Evolutionary conservation across 495 filamentous ascomycete species (phyloP), one percentile per base, ranked within the genome.

Genomic region (Daldinia decipiens): DNA sequence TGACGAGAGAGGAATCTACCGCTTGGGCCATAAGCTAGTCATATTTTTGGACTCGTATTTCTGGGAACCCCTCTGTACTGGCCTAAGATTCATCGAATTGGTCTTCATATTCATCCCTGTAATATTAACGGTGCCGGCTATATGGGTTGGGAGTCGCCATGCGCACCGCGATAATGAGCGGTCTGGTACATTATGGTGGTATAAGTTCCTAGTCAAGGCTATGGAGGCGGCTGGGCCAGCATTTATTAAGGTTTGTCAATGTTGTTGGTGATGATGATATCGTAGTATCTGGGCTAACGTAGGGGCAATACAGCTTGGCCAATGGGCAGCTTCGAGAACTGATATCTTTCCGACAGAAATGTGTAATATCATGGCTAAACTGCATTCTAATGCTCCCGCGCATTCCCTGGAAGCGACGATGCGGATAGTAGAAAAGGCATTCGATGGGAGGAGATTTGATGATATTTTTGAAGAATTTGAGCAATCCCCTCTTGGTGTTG

Each of bases 401-500:
- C 96, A 99, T 79, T 93, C 94, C 1, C 80, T 99, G 5, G 82
- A 87, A 34, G 85, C 86, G 38, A 98, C 96, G 7, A 95, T 93
- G 76, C 83, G 83, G 50, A 97, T 87, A 24, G 88, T 99, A 26
- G 80, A 82, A 57, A 87, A 88, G 43, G 95, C 96, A 1, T 99
- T 99, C 74, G 87, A 89, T 62, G 92, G 91, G 2, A 81, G 90
- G 38, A 77, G 80, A 2, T 97, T 98, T 58, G 89, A 93, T 24
- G 92, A 97, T 4, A 98, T 99, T 29, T 99, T 99, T 71, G 94
- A 97, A 29, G 96, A 98, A 76, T 99, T 99, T 73, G 84, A 97
- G 24, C 92, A 96, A 77, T 87, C 87, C 59, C 95, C 96, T 0
- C 81, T 99, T 2, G 96, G 96, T 12, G 95, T 98, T 4, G 96